Conservation (phyloP, 1,139 yeast species). For the Hemisphaericaspora lyxosophila region DNA sequence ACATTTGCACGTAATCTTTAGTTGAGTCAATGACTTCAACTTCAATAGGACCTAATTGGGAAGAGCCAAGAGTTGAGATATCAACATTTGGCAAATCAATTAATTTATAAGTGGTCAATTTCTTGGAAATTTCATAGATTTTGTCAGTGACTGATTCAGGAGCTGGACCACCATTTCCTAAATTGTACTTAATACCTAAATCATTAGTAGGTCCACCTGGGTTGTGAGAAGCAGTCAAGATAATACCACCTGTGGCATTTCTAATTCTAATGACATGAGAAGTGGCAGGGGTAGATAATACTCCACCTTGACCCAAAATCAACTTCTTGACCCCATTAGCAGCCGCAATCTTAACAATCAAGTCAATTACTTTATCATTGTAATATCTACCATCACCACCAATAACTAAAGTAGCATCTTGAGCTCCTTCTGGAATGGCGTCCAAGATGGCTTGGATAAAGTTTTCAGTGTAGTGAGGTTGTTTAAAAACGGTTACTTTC, state of each 20-base stretch:
- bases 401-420: conserved; percentile 75
- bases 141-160: conserved; percentile 91
- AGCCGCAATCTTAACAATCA: conserved; percentile 80
- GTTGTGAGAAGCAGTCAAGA: conserved; percentile 94
- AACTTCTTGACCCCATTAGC: conserved; percentile 88
- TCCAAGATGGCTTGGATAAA: conserved; percentile 84
- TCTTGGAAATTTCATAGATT: conserved; percentile 70
- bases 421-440: conserved; percentile 86
- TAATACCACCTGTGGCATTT: conserved; percentile 89
- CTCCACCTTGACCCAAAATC: conserved; percentile 83
- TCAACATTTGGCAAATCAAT: conserved; percentile 63
- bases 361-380: conserved; percentile 76
- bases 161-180: conserved; percentile 98
- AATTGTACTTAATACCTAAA: conserved; percentile 92
- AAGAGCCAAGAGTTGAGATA: conserved; percentile 55
- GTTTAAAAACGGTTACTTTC: conserved; percentile 82
- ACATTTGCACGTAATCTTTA: conserved; percentile 69
- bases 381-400: conserved; percentile 98
- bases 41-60: conserved; percentile 52
- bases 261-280: conserved; percentile 82
- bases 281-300: conserved; percentile 94
- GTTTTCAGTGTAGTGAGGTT: conserved; percentile 84
- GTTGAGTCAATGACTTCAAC: conserved; percentile 86
- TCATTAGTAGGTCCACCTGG: conserved; percentile 98
- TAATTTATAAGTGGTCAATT: conserved; percentile 57